phyloP scores from a whole-genome alignment of 2,329 filamentous ascomycete species.

The Clarireedia paspali region DNA sequence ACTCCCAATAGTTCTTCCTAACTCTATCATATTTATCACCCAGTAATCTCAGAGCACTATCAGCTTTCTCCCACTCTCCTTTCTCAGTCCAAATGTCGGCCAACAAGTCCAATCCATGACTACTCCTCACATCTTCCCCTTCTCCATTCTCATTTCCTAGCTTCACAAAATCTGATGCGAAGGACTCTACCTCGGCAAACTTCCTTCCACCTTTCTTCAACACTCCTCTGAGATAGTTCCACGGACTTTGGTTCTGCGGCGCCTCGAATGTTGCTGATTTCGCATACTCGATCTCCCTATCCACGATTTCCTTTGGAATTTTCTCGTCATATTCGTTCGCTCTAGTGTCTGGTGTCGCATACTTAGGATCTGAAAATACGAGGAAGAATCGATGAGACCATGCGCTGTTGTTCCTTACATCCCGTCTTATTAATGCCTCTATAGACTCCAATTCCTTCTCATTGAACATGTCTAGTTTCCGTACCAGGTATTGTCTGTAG shows the following conservation, averaged over 20 bases:
- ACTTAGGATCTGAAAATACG: conserved; percentile 60
- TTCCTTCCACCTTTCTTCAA: conserved; percentile 56
- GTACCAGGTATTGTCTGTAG: conserved; percentile 69
- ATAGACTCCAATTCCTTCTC: conserved; percentile 58
- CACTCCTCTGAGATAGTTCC: conserved; percentile 83
- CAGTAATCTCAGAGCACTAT: conserved; percentile 62
- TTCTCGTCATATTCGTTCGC: conserved; percentile 46
- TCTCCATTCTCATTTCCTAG: conserved; percentile 31
- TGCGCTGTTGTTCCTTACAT: conserved; percentile 92
- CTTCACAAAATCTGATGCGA: conserved; percentile 44
- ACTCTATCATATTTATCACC: conserved; percentile 87
- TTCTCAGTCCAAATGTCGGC: conserved; percentile 55
- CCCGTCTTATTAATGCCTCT: conserved; percentile 64
- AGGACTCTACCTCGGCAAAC: conserved; percentile 39
- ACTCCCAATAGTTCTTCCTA: conserved; percentile 88
- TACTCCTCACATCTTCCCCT: conserved; percentile 48
- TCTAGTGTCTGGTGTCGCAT: conserved; percentile 39
- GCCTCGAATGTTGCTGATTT: conserved; percentile 67
- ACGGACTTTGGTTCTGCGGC: conserved; percentile 89
- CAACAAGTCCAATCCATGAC: conserved; percentile 63
- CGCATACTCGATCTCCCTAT: conserved; percentile 69
- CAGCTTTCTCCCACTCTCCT: conserved; percentile 54
- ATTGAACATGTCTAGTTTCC: conserved; percentile 59
- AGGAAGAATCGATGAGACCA: conserved; percentile 97
- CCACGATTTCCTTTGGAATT: conserved; percentile 55